Conservation (phyloP, 345 rosid species). For the Eucalyptus viminalis region DNA sequence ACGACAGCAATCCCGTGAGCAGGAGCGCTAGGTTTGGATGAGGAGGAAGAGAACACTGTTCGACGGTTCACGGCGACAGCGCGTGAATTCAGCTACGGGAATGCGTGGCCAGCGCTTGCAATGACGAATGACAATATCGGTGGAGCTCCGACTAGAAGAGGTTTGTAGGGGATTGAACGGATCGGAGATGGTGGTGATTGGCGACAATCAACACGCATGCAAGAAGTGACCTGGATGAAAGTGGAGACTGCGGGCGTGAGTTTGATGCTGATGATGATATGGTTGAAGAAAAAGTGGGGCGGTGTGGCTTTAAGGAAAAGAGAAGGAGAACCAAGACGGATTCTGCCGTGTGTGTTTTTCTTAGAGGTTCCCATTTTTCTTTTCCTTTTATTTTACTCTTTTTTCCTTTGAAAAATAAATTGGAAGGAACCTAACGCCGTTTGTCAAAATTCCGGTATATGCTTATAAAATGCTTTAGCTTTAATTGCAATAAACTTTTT, state of each 20-base stretch:
- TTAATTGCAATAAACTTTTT: background rate
- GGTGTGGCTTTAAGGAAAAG: background rate
- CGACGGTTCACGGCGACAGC: background rate
- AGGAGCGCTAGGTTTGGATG: too few species aligned
- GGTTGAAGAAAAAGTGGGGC: background rate
- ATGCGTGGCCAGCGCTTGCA: background rate
- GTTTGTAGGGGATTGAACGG: background rate
- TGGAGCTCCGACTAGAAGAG: too few species aligned
- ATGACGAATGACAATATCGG: background rate
- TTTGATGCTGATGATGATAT: background rate
- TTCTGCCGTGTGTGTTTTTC: background rate
- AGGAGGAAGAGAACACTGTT: too few species aligned
- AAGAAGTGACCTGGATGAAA: background rate
- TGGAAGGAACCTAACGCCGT: background rate
- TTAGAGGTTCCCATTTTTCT: background rate
- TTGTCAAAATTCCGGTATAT: background rate
- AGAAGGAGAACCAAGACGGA: background rate
- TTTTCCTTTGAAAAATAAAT: background rate
- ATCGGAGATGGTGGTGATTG: background rate
- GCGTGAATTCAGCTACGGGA: background rate
- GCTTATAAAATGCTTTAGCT: background rate
- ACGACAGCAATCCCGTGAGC: too few species aligned
- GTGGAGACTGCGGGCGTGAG: background rate
- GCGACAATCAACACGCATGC: background rate
- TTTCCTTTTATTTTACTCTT: background rate